A percentile compares a stretch with the other conserved stretches of the same genome.
Conservation (phyloP, 2,329 filamentous ascomycete genomes). For the Fusarium compactum region DNA sequence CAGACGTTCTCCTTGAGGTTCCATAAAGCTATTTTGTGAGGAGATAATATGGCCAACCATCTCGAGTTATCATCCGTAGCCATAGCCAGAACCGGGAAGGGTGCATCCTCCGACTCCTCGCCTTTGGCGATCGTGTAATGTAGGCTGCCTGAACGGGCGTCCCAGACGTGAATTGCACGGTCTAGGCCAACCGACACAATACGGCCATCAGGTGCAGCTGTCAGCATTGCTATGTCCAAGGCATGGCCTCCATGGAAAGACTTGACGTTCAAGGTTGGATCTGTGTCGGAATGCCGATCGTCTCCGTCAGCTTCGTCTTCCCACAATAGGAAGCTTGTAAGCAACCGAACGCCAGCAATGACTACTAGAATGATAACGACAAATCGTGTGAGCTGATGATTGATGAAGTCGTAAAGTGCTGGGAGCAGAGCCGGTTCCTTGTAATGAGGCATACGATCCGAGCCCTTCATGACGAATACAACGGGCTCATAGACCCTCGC, state of each 20-base stretch:
- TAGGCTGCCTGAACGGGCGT: slow-evolving; percentile 61
- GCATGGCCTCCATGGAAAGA: slow-evolving; percentile 72
- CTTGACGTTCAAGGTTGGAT: slow-evolving; percentile 67
- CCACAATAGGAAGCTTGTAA: slow-evolving; percentile 81
- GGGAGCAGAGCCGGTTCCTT: slow-evolving; percentile 53
- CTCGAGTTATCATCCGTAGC: slow-evolving; percentile 73
- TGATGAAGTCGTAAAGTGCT: slow-evolving; percentile 73
- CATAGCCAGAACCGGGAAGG: slow-evolving; percentile 71
- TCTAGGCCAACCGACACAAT: slow-evolving; percentile 79
- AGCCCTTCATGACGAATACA: slow-evolving; percentile 76
- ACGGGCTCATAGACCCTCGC: slow-evolving; percentile 81
- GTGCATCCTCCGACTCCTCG: slow-evolving; percentile 56
- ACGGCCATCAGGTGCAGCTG: slow-evolving; percentile 71
- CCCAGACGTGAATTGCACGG: slow-evolving; percentile 74
- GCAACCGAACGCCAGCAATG: slow-evolving; percentile 72
- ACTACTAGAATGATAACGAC: slow-evolving; percentile 72
- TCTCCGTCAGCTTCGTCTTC: slow-evolving; percentile 66
- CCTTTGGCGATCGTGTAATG: slow-evolving; percentile 59
- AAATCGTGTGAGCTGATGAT: slow-evolving; percentile 70
- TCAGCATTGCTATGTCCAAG: slow-evolving; percentile 76
- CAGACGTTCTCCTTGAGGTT: slow-evolving; percentile 68
- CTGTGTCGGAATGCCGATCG: slow-evolving; percentile 59
- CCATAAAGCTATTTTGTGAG: slow-evolving; percentile 71
- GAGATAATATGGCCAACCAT: slow-evolving; percentile 75
- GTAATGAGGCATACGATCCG: slow-evolving; percentile 71